Evolutionary conservation across 2,329 filamentous ascomycete genomes (phyloP).

Genomic region (Neofusicoccum ribis): DNA sequence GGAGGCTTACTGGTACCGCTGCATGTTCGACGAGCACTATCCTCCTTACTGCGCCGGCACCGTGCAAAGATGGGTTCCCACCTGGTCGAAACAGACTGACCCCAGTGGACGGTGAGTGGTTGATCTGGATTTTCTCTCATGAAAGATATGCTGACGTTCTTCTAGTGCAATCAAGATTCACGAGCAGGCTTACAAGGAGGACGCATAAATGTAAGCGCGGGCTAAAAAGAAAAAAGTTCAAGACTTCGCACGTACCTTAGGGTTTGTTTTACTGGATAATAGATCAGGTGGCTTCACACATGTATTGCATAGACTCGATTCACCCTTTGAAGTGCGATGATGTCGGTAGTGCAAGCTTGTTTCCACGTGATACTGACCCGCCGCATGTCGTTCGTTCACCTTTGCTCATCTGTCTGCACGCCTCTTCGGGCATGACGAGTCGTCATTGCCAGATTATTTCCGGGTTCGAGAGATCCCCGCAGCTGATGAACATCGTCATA

Average conservation of each 20-base stretch:
- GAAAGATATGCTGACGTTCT: constrained; percentile 21
- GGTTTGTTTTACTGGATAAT: neutral
- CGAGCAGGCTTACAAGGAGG: constrained; percentile 27
- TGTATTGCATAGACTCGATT: neutral
- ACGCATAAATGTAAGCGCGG: constrained; percentile 1
- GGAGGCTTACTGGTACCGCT: constrained; percentile 98
- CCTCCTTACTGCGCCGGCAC: constrained; percentile 86
- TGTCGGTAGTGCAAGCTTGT: too few relatives aligned
- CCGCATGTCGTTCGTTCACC: too few relatives aligned
- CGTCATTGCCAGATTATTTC: too few relatives aligned
- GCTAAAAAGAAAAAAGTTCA: neutral
- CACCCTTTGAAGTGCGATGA: neutral
- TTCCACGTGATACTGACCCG: too few relatives aligned
- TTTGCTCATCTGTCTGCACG: too few relatives aligned
- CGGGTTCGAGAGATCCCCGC: too few relatives aligned
- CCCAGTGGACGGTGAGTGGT: constrained; percentile 76
- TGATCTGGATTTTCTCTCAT: neutral
- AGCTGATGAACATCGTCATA: too few relatives aligned
- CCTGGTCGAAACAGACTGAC: constrained; percentile 94
- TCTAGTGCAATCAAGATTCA: constrained; percentile 27
- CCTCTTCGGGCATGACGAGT: too few relatives aligned
- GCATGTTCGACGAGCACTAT: constrained; percentile 99
- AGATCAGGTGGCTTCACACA: neutral
- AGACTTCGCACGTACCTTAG: neutral
- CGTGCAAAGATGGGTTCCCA: constrained; percentile 95